Evolutionary conservation across 164 flowering plant species (phyloP), one percentile per base, ranked within the genome.

Genomic region (Berberis thunbergii): DNA sequence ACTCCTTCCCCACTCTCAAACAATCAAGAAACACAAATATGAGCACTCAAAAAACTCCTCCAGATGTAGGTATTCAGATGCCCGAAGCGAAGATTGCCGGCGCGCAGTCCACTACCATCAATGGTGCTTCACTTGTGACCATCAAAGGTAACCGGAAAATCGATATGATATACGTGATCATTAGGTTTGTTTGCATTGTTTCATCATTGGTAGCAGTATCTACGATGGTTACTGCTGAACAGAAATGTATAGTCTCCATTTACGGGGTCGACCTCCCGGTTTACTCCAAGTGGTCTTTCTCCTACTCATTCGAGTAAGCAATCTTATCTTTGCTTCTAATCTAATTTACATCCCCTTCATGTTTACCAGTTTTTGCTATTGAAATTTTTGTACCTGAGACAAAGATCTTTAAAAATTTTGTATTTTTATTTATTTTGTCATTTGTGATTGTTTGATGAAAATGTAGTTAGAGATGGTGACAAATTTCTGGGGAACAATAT

Each of bases 281-380:
- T 61, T 72, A 56, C 70, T 78, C 96, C 76, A 85, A 84, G 64
- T 92, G 98, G 98, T 82, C 95, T 67, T 81, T 76, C 62, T 73
- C 96, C 41, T 73, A 84, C 64, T 83, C 96, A 39, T 86, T 86
- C 67, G 82, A 79, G 98, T 92, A 79, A 79, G 83, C 43, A 48
- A 48, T 1, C n/a, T 54, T 26, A 45, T 43, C 39, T 38, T n/a
- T 39, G 6, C 6, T 3, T 26, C 40, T 41, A 7, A 9, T 6
- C 13, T 3, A 11, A 3, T 52, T 12, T 52, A 52, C 6, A 49
- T 49, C 11, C 11, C 52, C 11, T 49, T 49, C 11, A 26, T 26
- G 26, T 26, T 26, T 26, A 26, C 26, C 26, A 26, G 26, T 26
- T 26, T 26, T 26, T 26, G 26, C 26, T 26, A 26, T 26, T 26